phyloP scores from a whole-genome alignment of 2,329 filamentous ascomycete genomes.

The Ascochyta viciae-villosae region DNA sequence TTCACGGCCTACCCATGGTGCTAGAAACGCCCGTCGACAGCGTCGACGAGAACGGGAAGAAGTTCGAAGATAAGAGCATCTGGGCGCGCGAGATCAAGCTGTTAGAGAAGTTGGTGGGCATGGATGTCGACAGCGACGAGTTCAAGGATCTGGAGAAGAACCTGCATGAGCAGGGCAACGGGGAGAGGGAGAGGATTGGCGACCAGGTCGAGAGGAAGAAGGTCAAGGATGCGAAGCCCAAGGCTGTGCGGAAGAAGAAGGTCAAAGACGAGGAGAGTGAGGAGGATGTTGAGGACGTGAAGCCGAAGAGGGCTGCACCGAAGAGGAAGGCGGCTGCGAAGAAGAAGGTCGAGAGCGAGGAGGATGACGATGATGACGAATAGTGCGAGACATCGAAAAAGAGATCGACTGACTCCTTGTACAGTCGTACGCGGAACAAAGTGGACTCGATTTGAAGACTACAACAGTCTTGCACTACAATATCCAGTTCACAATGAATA shows the following conservation, averaged over 20 bases:
- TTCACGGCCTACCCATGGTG: conserved; percentile 85
- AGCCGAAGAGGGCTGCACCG: background rate
- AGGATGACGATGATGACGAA: conserved; percentile 28
- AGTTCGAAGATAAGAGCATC: conserved; percentile 77
- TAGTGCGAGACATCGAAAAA: conserved; percentile 6
- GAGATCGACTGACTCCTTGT: background rate
- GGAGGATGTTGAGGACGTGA: conserved; percentile 14
- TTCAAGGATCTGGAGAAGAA: conserved; percentile 71
- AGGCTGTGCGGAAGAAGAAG: conserved; percentile 49
- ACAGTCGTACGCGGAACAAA: background rate
- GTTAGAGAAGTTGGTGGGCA: conserved; percentile 84
- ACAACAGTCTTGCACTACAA: background rate
- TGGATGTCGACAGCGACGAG: conserved; percentile 76
- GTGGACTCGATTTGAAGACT: background rate
- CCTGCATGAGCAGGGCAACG: conserved; percentile 71
- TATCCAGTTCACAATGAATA: background rate
- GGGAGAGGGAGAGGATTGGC: conserved; percentile 76
- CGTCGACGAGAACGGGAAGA: conserved; percentile 67
- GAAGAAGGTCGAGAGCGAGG: conserved; percentile 30
- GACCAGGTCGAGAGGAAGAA: conserved; percentile 74
- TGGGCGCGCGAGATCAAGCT: conserved; percentile 97
- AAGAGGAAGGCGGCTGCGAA: conserved; percentile 24
- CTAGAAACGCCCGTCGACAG: conserved; percentile 93
- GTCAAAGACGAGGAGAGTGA: conserved; percentile 23
- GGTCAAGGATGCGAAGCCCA: conserved; percentile 48